A percentile compares a stretch with the other conserved stretches of the same genome.
Evolutionary conservation across 768 basidiomycete species (phyloP).

Genomic region (Leccinum arenicola): DNA sequence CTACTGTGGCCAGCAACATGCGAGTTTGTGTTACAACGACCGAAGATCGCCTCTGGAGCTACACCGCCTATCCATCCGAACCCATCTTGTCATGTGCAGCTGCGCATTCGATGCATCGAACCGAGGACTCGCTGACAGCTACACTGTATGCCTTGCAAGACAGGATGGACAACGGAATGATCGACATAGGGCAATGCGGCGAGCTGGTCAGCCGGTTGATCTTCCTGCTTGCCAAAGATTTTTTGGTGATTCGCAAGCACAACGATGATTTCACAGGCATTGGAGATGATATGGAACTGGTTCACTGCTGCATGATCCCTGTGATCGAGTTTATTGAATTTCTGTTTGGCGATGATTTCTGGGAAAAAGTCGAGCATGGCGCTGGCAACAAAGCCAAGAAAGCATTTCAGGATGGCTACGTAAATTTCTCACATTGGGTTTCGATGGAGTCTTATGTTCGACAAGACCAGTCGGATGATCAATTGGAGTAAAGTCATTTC

Average conservation of each 20-base stretch:
- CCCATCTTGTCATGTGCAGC: not conserved
- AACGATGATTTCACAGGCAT: not conserved
- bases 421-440: not conserved
- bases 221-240: not conserved
- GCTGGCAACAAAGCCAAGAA: not conserved
- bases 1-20: not conserved
- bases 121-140: not conserved
- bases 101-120: not conserved
- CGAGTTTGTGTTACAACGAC: not conserved
- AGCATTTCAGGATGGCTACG: not conserved
- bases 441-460: not conserved
- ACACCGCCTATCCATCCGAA: not conserved
- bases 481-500: no score
- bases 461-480: no score
- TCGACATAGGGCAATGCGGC: not conserved
- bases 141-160: not conserved
- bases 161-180: not conserved
- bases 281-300: not conserved
- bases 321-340: slow-evolving; percentile 1
- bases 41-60: not conserved
- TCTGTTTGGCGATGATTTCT: not conserved
- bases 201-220: slow-evolving; percentile 8
- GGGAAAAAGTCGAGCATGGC: not conserved
- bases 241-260: not conserved
- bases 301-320: not conserved